phyloP scores from a whole-genome alignment of 2,329 filamentous ascomycete species.

The Claviceps sp. region DNA sequence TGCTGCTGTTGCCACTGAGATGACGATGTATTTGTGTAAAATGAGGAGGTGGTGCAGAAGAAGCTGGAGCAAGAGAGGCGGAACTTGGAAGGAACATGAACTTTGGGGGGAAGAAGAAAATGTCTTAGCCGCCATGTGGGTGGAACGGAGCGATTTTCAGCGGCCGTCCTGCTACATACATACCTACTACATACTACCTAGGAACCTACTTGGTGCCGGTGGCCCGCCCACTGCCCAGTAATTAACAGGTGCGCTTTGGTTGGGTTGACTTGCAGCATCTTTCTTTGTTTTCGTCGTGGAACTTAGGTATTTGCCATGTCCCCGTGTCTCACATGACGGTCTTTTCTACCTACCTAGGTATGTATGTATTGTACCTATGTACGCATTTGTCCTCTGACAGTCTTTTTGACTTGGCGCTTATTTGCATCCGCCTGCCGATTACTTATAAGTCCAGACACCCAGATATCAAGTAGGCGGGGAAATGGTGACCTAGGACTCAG shows the following conservation, averaged over 20 bases:
- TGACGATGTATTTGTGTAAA: background rate
- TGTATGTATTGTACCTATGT: no score
- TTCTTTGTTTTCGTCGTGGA: no score
- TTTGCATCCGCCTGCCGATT: background rate
- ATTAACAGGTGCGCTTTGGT: background rate
- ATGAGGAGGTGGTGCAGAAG: background rate
- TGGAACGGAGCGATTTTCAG: constrained; percentile 5
- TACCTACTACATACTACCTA: no score
- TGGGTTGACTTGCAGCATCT: no score
- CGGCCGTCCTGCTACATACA: background rate
- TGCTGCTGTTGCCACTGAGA: background rate
- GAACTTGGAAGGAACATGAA: background rate
- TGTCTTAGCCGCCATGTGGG: constrained; percentile 1
- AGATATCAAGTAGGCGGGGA: background rate
- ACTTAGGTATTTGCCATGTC: no score
- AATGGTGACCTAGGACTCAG: background rate
- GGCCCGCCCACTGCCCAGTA: background rate
- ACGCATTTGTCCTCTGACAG: no score
- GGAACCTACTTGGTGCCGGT: background rate
- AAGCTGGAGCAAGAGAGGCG: constrained; percentile 2
- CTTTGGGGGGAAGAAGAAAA: background rate
- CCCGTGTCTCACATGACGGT: no score
- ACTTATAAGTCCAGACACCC: no score
- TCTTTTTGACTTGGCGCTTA: background rate
- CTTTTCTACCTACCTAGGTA: no score